These are phyloP conservation scores for Avena atlantica DNA, from an alignment of 176 grass and related monocot genomes.

Conservation along the genomic window DNA sequence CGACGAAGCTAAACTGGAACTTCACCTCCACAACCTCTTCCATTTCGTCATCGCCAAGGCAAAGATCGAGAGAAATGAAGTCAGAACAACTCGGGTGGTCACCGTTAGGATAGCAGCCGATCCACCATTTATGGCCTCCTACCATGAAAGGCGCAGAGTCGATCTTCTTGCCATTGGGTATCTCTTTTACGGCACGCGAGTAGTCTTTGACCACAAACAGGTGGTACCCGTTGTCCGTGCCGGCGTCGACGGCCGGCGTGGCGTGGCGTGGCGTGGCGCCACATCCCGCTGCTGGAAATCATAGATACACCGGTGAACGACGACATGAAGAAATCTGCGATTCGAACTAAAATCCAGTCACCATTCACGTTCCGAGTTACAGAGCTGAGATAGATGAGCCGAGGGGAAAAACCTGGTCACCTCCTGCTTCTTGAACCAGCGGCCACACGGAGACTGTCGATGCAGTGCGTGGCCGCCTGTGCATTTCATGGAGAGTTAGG, in stretches of 20 bases:
- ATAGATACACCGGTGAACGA: background rate
- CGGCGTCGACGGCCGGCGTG: background rate
- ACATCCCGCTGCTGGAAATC: background rate
- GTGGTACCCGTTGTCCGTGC: background rate
- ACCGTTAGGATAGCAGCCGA: background rate
- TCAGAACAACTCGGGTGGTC: background rate
- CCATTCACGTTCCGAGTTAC: background rate
- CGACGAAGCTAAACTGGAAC: background rate
- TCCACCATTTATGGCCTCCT: background rate
- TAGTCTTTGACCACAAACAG: background rate
- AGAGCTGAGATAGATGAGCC: background rate
- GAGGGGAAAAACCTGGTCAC: background rate
- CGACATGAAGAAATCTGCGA: background rate
- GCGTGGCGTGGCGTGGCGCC: background rate
- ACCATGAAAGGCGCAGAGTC: background rate
- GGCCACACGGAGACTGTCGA: no score
- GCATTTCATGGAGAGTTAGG: no score
- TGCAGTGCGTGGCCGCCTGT: background rate
- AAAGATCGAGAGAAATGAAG: background rate
- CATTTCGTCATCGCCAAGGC: background rate
- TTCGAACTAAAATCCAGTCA: background rate
- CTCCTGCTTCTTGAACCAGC: background rate
- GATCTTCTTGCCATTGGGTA: background rate
- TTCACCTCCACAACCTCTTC: background rate
- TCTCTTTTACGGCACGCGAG: background rate